Base-by-base conservation (phyloP, 2,329 filamentous ascomycete genomes). In the Curvularia sp. region DNA sequence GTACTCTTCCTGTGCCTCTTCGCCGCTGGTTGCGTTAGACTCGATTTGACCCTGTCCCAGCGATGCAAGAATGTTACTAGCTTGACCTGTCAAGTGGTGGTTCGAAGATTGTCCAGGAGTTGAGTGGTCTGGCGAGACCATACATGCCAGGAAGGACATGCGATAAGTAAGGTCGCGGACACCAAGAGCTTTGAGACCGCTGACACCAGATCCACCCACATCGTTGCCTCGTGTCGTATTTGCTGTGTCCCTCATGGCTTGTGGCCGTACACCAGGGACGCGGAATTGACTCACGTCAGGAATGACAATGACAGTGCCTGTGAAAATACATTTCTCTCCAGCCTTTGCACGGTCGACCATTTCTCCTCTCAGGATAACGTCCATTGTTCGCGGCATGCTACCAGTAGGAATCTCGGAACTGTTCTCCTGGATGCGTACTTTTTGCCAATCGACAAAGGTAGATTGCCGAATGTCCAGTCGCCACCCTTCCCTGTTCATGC, bases 361-460 rank as follows among this genome's bases (percentile, higher is more conserved):
- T 77, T 99, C 95, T 72, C 95, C 95, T 60, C 95, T 89, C 33
- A 99, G 80, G 66, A 99, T 97, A 42, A 99, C 90, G 72, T 99
- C 95, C 87, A 99, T 95, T 2, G 95, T 99, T 59, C 95, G 87
- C 24, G 95, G 95, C 95, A 99, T 99, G 80, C 93, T 97, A 54
- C 95, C 95, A 0, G 95, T 99, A 0, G 95, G 95, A 38, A 99
- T 99, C 76, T 99, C 95, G 4, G 94, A 94, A 67, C 93, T 97
- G 81, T 98, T 99, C 78, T 99, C 95, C 79, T 99, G 95, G 61
- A 98, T 92, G 63, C 96, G 91, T 24, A 98, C 93, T 77, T 98
- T 98, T 76, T 99, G 95, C 95, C 95, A 99, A 80, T 99, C 95
- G 61, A 99, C 91, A 75, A 99, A 99, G 0, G 93, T 98, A 77